These are phyloP conservation scores for Diaporthe australafricana DNA, from an alignment of 2,329 filamentous ascomycete genomes.

Conservation along the genomic window DNA sequence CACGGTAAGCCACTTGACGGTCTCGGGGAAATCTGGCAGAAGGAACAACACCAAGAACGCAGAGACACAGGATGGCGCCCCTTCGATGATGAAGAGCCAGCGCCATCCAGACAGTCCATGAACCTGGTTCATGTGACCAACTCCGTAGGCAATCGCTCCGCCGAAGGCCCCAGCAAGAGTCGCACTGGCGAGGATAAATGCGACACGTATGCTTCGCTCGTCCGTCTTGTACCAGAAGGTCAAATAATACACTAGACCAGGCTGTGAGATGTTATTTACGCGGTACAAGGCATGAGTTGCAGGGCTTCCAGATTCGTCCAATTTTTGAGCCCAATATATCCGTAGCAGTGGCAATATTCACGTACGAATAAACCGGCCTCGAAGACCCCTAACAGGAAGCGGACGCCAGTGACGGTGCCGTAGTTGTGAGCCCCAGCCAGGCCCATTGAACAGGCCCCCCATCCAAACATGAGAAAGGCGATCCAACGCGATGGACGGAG, in stretches of 20 bases:
- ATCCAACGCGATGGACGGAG: constrained; percentile 71
- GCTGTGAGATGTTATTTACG: constrained; percentile 41
- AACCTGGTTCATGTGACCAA: constrained; percentile 75
- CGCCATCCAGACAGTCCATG: constrained; percentile 71
- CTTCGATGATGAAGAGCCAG: constrained; percentile 70
- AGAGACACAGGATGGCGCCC: constrained; percentile 59
- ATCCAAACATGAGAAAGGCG: constrained; percentile 72
- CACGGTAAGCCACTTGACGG: constrained; percentile 69
- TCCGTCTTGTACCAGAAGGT: constrained; percentile 79
- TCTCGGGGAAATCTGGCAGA: constrained; percentile 74
- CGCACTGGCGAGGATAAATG: constrained; percentile 75
- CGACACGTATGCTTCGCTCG: constrained; percentile 76
- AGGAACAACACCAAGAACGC: constrained; percentile 67
- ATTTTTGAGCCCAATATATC: too few species aligned
- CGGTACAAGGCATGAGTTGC: too few species aligned
- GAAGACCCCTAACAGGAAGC: constrained; percentile 74
- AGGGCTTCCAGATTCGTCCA: not conserved
- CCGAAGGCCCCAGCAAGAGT: constrained; percentile 78
- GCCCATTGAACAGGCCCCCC: constrained; percentile 75
- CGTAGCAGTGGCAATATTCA: constrained; percentile 46
- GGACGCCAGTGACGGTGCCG: constrained; percentile 70
- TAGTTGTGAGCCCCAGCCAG: constrained; percentile 74
- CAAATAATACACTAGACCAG: constrained; percentile 64
- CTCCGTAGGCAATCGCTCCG: constrained; percentile 76
- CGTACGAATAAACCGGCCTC: constrained; percentile 73